These are phyloP conservation scores for Arthroderma sp. DNA, from an alignment of 2,329 filamentous ascomycete species.

Conservation along the genomic window DNA sequence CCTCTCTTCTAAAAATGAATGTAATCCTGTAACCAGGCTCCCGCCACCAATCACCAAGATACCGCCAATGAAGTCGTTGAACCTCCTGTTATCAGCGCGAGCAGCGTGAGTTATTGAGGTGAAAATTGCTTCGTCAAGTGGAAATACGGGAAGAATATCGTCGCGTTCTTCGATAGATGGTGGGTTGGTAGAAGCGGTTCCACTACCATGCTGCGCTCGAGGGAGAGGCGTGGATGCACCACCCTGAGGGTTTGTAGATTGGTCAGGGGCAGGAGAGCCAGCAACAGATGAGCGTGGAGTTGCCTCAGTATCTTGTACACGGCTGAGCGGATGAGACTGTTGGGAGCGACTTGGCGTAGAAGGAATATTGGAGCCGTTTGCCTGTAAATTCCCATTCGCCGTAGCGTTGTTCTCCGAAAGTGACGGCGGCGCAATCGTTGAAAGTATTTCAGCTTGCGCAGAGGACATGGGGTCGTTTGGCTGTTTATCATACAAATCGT, in stretches of 20 bases:
- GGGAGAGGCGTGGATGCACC: slow-evolving; percentile 29
- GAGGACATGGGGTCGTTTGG: slow-evolving; percentile 81
- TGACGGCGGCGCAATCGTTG: slow-evolving; percentile 34
- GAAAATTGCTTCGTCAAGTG: slow-evolving; percentile 79
- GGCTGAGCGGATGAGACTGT: slow-evolving; percentile 55
- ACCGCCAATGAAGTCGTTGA: slow-evolving; percentile 74
- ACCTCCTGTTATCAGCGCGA: slow-evolving; percentile 80
- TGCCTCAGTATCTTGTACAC: slow-evolving; percentile 54
- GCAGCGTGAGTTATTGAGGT: slow-evolving; percentile 79
- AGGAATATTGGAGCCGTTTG: slow-evolving; percentile 19
- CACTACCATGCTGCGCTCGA: slow-evolving; percentile 8
- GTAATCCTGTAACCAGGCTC: slow-evolving; percentile 66
- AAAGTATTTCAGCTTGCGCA: slow-evolving; percentile 60
- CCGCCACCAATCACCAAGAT: slow-evolving; percentile 87
- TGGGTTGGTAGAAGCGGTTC: slow-evolving; percentile 3
- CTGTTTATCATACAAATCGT: slow-evolving; percentile 85
- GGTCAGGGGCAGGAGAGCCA: slow-evolving; percentile 72
- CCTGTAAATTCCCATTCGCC: slow-evolving; percentile 22
- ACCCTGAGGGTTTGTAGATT: slow-evolving; percentile 51
- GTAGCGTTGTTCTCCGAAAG: slow-evolving; percentile 15
- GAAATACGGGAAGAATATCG: slow-evolving; percentile 64
- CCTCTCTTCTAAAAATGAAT: slow-evolving; percentile 68
- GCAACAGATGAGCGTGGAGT: slow-evolving; percentile 78
- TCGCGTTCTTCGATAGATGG: slow-evolving; percentile 53
- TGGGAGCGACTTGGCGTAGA: slow-evolving; percentile 41